phyloP scores from a whole-genome alignment of 257 asterid species.

The Hygrophila difformis region DNA sequence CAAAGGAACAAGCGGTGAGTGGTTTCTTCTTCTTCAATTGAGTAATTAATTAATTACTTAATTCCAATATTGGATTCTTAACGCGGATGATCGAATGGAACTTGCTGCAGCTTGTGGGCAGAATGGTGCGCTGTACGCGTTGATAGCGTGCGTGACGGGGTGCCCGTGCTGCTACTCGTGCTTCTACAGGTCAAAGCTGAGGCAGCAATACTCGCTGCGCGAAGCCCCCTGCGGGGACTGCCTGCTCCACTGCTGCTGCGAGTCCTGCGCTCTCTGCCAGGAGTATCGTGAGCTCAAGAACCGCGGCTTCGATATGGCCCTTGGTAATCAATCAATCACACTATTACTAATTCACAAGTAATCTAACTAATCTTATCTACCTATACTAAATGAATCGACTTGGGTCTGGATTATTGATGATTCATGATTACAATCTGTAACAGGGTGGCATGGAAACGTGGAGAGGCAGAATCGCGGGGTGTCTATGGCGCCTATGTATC shows the following conservation, averaged over 20 bases:
- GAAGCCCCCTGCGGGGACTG: not conserved
- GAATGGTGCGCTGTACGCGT: not conserved
- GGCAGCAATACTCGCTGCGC: not conserved
- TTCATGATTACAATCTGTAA: too few relatives aligned
- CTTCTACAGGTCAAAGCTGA: not conserved
- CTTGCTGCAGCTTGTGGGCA: not conserved
- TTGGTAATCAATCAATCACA: too few relatives aligned
- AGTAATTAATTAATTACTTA: too few relatives aligned
- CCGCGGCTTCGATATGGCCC: not conserved
- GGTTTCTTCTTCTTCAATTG: not conserved
- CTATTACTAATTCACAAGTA: too few relatives aligned
- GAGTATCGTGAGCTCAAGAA: conserved; percentile 6
- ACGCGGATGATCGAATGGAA: not conserved
- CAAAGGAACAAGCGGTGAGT: not conserved
- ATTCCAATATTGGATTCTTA: too few relatives aligned
- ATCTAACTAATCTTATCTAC: too few relatives aligned
- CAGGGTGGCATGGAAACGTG: conserved; percentile 84
- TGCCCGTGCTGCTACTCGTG: not conserved
- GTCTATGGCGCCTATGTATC: conserved; percentile 36
- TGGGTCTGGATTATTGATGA: too few relatives aligned
- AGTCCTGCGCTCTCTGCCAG: conserved; percentile 3
- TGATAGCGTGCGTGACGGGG: not conserved
- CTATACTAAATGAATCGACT: too few relatives aligned
- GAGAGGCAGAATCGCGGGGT: conserved; percentile 53
- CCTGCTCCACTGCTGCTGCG: not conserved